Percentiles rank a stretch among this genome's conserved stretches.
Conservation (phyloP, 441 rosid species). For the Isatis lusitanica region DNA sequence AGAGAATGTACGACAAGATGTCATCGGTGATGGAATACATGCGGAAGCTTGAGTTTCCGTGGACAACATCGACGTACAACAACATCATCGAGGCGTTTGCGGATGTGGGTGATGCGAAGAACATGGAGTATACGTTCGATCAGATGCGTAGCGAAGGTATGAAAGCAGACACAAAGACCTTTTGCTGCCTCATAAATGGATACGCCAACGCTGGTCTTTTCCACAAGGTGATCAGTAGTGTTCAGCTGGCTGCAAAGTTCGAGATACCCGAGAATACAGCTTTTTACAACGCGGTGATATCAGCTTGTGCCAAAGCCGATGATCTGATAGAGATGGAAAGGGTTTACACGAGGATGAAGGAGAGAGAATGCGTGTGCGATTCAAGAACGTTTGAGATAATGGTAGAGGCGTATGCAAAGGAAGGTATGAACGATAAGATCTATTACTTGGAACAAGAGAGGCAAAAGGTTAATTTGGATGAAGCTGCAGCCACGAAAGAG, state of each 20-base stretch:
- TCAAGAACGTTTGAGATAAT: constrained; percentile 62
- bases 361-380: constrained; percentile 57
- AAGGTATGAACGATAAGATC: constrained; percentile 81
- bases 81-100: constrained; percentile 92
- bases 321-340: constrained; percentile 95
- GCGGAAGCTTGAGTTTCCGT: constrained; percentile 86
- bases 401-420: constrained; percentile 73
- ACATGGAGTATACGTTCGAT: constrained; percentile 83
- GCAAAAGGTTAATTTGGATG: constrained; percentile 30
- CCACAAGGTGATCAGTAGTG: constrained; percentile 75
- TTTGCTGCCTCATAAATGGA: constrained; percentile 84
- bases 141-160: constrained; percentile 86
- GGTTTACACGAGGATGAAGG: constrained; percentile 77
- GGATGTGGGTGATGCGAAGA: constrained; percentile 81
- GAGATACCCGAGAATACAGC: constrained; percentile 74
- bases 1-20: constrained; percentile 87
- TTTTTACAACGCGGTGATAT: constrained; percentile 69
- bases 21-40: constrained; percentile 94
- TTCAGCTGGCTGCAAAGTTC: constrained; percentile 68
- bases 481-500: constrained; percentile 23
- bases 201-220: constrained; percentile 81
- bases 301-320: constrained; percentile 77
- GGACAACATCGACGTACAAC: constrained; percentile 93
- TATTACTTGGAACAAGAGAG: constrained; percentile 74
- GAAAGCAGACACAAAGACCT: constrained; percentile 88